Evolutionary conservation across 768 basidiomycete species (phyloP).

Genomic region (Amanita molliuscula): DNA sequence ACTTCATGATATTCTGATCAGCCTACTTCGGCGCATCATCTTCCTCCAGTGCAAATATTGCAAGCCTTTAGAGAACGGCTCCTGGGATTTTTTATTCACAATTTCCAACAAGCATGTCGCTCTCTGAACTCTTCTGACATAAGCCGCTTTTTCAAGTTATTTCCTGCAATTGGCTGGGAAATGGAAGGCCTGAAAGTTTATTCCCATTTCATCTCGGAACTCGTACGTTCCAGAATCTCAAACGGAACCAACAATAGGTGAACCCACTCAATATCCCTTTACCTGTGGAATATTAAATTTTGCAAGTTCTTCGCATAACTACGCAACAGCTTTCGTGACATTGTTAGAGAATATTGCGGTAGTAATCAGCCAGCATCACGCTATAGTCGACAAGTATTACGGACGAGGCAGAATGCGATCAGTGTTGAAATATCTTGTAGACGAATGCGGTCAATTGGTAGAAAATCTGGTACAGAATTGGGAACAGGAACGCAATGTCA

Average conservation of each 20-base stretch:
- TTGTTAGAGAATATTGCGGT: slow-evolving; percentile 92
- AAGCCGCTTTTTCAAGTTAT: slow-evolving; percentile 93
- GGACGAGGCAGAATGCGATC: slow-evolving; percentile 78
- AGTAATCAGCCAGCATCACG: slow-evolving; percentile 96
- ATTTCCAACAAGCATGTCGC: slow-evolving; percentile 75
- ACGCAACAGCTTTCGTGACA: slow-evolving; percentile 80
- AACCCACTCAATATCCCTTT: neutral
- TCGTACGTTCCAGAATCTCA: slow-evolving; percentile 72
- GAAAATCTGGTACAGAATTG: slow-evolving; percentile 68
- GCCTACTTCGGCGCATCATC: slow-evolving; percentile 86
- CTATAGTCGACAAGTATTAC: slow-evolving; percentile 97
- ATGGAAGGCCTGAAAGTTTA: slow-evolving; percentile 86
- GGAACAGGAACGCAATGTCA: slow-evolving; percentile 84
- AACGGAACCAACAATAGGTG: neutral
- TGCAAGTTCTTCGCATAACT: slow-evolving; percentile 93
- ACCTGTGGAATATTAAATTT: slow-evolving; percentile 8
- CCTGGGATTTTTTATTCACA: slow-evolving; percentile 63
- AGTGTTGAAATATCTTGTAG: slow-evolving; percentile 65
- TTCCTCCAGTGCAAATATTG: slow-evolving; percentile 79
- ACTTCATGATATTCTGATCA: slow-evolving; percentile 20
- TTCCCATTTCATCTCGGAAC: slow-evolving; percentile 84
- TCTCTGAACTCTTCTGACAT: slow-evolving; percentile 79
- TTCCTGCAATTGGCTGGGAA: slow-evolving; percentile 94
- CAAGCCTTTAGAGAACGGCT: slow-evolving; percentile 65
- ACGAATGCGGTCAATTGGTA: slow-evolving; percentile 83